A percentile compares a stretch with the other conserved stretches of the same genome.
Conservation (phyloP, 2,329 filamentous ascomycete genomes). For the Aspergillus phoenicis region DNA sequence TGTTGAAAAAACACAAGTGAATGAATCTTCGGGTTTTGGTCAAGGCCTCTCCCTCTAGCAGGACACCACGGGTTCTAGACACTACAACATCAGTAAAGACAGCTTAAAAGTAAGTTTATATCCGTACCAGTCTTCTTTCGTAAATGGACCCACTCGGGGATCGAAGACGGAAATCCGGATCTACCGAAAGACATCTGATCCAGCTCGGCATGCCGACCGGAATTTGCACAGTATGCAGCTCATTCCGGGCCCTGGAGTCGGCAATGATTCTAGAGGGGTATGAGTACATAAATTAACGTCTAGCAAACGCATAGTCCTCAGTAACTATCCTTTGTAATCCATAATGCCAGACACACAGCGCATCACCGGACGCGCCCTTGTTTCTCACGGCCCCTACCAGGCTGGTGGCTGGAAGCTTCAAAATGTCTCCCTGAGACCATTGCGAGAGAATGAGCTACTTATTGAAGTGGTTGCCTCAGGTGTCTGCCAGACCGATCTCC, state of each 20-base stretch:
- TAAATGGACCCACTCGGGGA: neutral
- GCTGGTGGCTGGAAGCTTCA: conserved; percentile 21
- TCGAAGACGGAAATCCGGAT: conserved; percentile 5
- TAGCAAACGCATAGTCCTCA: no score
- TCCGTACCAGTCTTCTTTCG: neutral
- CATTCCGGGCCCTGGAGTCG: neutral
- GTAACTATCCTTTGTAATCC: neutral
- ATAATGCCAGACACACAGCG: neutral
- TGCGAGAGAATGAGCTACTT: conserved; percentile 51
- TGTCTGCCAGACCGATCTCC: conserved; percentile 59
- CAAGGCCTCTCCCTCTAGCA: no score
- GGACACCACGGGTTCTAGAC: neutral
- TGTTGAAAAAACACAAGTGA: no score
- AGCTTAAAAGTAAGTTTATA: neutral
- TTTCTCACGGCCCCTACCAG: conserved; percentile 20
- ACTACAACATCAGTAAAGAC: neutral
- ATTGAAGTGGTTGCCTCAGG: conserved; percentile 58
- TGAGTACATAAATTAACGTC: neutral
- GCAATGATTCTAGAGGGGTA: neutral
- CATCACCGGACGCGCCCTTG: conserved; percentile 7
- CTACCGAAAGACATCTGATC: neutral
- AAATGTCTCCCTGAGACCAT: conserved; percentile 13
- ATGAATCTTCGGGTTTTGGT: no score
- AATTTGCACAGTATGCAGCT: neutral
- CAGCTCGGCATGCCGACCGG: conserved; percentile 1